Conservation (phyloP, 176 grass and related monocot genomes). For the Triticum monococcum region DNA sequence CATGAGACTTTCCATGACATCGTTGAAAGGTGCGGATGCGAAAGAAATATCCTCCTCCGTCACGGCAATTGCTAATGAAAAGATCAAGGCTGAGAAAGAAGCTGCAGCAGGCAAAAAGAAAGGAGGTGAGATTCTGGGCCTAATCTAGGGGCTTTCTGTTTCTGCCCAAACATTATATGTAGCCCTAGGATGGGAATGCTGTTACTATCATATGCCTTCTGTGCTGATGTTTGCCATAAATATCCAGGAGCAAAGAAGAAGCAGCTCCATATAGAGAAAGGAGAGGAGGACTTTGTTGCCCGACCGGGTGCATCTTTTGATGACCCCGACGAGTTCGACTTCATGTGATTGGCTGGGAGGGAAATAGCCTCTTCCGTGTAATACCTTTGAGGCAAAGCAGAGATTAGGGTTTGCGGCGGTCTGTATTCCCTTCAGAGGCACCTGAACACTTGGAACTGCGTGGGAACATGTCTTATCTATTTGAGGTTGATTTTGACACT, state of each 20-base stretch:
- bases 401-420: constrained; percentile 52
- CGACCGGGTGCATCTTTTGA: constrained; percentile 37
- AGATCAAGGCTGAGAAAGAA: constrained; percentile 73
- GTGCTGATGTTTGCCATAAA: not conserved
- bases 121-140: constrained; percentile 44
- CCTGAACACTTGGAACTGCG: constrained; percentile 3
- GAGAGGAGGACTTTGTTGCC: constrained; percentile 61
- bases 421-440: constrained; percentile 16
- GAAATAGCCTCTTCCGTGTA: constrained; percentile 47
- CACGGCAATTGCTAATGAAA: constrained; percentile 85
- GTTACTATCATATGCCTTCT: not conserved
- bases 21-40: constrained; percentile 75
- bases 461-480: constrained; percentile 42
- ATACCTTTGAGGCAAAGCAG: constrained; percentile 42
- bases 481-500: constrained; percentile 48
- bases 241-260: constrained; percentile 69
- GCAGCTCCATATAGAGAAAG: constrained; percentile 81
- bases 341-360: constrained; percentile 66
- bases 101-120: constrained; percentile 74
- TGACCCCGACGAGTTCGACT: constrained; percentile 62
- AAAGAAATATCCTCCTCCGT: constrained; percentile 84
- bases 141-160: not conserved
- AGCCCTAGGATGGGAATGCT: not conserved
- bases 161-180: not conserved
- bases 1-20: constrained; percentile 57